Percentiles rank a stretch among this genome's conserved stretches.
Evolutionary conservation across 2,329 filamentous ascomycete genomes (phyloP).

Genomic region (Gaeumannomyces sp.): DNA sequence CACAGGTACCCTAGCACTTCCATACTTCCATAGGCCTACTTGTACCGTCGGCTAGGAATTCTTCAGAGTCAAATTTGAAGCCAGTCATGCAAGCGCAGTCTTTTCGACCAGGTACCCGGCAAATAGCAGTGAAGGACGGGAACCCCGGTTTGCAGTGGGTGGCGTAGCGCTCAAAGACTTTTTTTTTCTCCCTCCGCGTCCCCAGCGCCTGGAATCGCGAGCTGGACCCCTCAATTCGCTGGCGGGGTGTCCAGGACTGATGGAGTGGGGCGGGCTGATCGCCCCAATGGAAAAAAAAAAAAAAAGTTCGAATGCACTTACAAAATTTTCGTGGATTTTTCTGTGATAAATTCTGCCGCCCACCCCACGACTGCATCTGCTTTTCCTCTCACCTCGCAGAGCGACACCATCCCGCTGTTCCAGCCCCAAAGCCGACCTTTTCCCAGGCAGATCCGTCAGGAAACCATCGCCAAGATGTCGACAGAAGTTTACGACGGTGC

Average conservation of each 20-base stretch:
- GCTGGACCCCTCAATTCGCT: background rate
- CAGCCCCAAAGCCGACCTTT: conserved; percentile 1
- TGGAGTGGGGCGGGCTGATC: background rate
- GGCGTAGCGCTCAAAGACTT: background rate
- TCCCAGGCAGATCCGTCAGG: conserved; percentile 10
- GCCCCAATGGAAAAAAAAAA: conserved; percentile 7
- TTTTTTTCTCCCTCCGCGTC: background rate
- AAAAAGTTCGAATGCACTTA: conserved; percentile 11
- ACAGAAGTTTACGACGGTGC: conserved; percentile 99
- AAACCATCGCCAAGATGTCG: conserved; percentile 62
- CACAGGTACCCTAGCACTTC: background rate
- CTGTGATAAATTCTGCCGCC: conserved; percentile 8
- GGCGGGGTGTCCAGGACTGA: background rate
- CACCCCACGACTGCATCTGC: conserved; percentile 2
- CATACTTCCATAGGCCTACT: background rate
- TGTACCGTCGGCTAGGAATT: background rate
- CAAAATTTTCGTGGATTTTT: conserved; percentile 10
- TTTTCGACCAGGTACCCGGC: background rate
- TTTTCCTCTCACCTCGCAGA: conserved; percentile 1
- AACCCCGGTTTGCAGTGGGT: background rate
- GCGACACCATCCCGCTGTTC: conserved; percentile 1
- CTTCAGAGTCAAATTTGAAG: background rate
- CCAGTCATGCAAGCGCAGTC: background rate
- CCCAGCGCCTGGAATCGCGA: background rate
- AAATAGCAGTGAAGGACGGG: background rate